Evolutionary conservation across 179 eudicot genomes (phyloP).

Genomic region (Beta lomatogona): DNA sequence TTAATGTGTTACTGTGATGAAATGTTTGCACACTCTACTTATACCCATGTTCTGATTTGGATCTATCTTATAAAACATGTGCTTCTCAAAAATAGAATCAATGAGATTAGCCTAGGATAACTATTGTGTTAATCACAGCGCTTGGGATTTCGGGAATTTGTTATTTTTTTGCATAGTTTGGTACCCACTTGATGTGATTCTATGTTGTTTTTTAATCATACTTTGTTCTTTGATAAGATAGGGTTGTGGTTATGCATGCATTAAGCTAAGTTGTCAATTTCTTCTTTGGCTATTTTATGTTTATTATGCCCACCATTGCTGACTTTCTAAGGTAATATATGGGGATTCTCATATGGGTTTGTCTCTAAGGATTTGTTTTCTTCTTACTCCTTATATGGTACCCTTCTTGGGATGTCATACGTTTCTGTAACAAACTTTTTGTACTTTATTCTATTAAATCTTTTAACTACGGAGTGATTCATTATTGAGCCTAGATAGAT

Average conservation of each 20-base stretch:
- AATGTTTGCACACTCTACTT: background rate
- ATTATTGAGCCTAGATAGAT: too few relatives aligned
- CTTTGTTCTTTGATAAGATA: slow-evolving; percentile 17
- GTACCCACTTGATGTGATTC: slow-evolving; percentile 5
- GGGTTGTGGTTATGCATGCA: slow-evolving; percentile 15
- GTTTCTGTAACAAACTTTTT: slow-evolving; percentile 17
- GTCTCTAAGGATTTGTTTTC: slow-evolving; percentile 9
- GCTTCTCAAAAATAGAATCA: slow-evolving; percentile 6
- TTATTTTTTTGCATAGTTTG: background rate
- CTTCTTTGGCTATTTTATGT: slow-evolving; percentile 7
- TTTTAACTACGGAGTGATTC: background rate
- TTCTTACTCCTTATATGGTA: background rate
- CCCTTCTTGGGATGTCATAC: slow-evolving; percentile 25
- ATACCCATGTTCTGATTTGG: background rate
- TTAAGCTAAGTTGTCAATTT: slow-evolving; percentile 2
- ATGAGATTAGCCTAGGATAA: slow-evolving; percentile 16
- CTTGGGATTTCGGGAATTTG: slow-evolving; percentile 18
- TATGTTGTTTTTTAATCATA: slow-evolving; percentile 12
- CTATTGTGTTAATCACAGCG: background rate
- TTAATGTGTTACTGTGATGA: background rate
- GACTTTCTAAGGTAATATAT: slow-evolving; percentile 10
- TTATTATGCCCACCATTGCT: slow-evolving; percentile 24
- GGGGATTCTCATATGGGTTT: slow-evolving; percentile 21
- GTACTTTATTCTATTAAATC: slow-evolving; percentile 11
- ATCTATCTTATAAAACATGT: background rate